Evolutionary conservation across 2,329 filamentous ascomycete genomes (phyloP), one percentile per base, ranked within the genome.

Genomic region (Pseudogymnoascus sp.): DNA sequence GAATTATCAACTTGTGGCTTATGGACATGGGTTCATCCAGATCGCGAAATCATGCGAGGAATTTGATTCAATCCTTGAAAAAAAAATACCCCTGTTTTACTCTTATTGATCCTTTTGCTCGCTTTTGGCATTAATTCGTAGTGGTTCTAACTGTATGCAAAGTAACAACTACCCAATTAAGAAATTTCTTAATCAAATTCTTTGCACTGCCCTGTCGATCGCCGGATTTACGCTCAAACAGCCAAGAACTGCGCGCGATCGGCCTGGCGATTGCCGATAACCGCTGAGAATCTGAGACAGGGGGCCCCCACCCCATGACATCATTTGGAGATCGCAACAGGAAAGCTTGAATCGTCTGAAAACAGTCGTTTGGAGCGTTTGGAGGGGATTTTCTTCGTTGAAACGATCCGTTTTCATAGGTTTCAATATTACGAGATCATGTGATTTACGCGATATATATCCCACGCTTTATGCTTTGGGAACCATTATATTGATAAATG

Each of bases 151-250:
- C 47, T 20, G 25, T 18, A 18, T 33, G 12, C 7, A 18, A 7
- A 18, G 11, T 12, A 54, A 54, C 7, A 54, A 54, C 16, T 54
- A 33, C 47, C 47, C 28, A 54, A 33, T 20, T 20, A 4, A 54
- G 47, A 54, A 54, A 12, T 33, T 4, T 54, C 47, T 33, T 54
- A 16, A 2, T 18, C 28, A 33, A 33, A 14, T 54, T n/a, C 16
- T 28, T 28, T 54, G 47, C 47, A 54, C 47, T 54, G 47, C 47
- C 47, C 47, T 54, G 47, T 6, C 47, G 47, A 54, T 41, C 39
- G 11, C 39, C n/a, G 9, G 35, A 37, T 37, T 37, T 37, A 37
- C 35, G 12, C 35, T 4, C 28, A 54, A 54, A 54, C 28, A 7
- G 47, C 47, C 47, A 54, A 54, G 47, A 33, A 33, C 28, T 33